Base-by-base conservation (phyloP, 1,284 basidiomycete species). In the Fomitopsis schrenkii region DNA sequence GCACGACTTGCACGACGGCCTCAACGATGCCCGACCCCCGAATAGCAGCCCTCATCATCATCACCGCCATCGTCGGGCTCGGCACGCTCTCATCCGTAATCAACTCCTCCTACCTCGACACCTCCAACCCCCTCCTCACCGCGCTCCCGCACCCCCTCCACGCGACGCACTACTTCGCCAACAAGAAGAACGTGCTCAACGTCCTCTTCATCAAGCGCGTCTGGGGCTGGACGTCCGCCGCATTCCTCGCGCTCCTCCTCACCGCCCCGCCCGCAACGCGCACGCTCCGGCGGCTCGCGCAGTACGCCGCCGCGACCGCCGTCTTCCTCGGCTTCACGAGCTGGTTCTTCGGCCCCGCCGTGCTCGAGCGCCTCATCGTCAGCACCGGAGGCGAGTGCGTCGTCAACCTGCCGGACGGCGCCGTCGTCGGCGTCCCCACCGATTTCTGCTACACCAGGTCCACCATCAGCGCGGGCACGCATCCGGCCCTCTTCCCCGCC, bases 281-380 rank as follows among this genome's bases (percentile, higher is more conserved):
- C 30, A 79, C 80, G 2, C 63, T 62, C 9, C 69, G 77, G 54
- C 76, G 85, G 44, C 63, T 90, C 5, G 64, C 76, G 40, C 83
- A 89, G 58, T 95, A 85, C 79, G 63, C 79, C n/a, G 70, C 83
- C 26, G 88, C 86, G 57, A 93, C 91, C 7, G 71, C 75, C 22
- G 78, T 85, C 50, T 97, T 93, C 94, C 74, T 88, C 52, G 73
- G 82, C 10, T 94, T 94, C 78, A 89, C 93, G 2, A 80, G 80
- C 59, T 97, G 94, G 95, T 97, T 96, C 80, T 95, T 97, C 68
- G 95, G 96, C 0, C 93, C 95, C 3, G 82, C 91, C 0, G 75
- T 98, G 54, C 74, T 94, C 36, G 88, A 93, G 59, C 86, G 95
- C 30, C 75, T 96, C 65, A 83, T 86, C 60, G 76, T 85, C n/a